Evolutionary conservation across 176 grass and related monocot species (phyloP).

Genomic region (Raddia guianensis): DNA sequence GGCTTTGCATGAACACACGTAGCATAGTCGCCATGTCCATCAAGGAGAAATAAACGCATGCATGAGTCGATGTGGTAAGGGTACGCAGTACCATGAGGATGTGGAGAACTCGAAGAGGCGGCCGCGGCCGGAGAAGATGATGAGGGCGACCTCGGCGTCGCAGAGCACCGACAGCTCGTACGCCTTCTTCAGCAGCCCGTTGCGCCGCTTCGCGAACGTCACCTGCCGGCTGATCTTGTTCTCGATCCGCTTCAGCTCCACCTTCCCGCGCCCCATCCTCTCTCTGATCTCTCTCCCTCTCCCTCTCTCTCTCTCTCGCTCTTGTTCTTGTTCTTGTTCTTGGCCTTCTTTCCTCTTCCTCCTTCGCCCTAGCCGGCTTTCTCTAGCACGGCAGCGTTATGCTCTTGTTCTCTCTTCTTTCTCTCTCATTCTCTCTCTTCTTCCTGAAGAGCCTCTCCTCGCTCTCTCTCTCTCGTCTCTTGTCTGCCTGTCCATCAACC

Average conservation of each 20-base stretch:
- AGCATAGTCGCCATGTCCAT: no score
- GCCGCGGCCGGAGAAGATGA: constrained; percentile 92
- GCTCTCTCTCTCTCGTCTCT: background rate
- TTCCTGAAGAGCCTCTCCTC: background rate
- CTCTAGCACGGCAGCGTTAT: constrained; percentile 11
- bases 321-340: background rate
- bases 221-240: constrained; percentile 98
- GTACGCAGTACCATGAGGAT: constrained; percentile 47
- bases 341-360: background rate
- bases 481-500: background rate
- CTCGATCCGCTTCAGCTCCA: constrained; percentile 78
- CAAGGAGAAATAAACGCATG: no score
- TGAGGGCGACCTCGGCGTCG: constrained; percentile 89
- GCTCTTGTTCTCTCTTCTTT: constrained; percentile 13
- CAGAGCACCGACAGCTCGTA: constrained; percentile 92
- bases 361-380: background rate
- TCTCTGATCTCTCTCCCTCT: background rate
- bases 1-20: background rate
- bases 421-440: background rate
- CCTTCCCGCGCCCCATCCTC: constrained; percentile 51
- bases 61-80: background rate
- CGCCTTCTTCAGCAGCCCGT: constrained; percentile 91
- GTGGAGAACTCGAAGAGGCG: constrained; percentile 95
- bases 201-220: constrained; percentile 87
- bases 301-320: background rate